Percentiles rank a stretch among this genome's conserved stretches.
phyloP scores from a whole-genome alignment of 371 early-diverging fungal genomes.

The Mortierella sp. region DNA sequence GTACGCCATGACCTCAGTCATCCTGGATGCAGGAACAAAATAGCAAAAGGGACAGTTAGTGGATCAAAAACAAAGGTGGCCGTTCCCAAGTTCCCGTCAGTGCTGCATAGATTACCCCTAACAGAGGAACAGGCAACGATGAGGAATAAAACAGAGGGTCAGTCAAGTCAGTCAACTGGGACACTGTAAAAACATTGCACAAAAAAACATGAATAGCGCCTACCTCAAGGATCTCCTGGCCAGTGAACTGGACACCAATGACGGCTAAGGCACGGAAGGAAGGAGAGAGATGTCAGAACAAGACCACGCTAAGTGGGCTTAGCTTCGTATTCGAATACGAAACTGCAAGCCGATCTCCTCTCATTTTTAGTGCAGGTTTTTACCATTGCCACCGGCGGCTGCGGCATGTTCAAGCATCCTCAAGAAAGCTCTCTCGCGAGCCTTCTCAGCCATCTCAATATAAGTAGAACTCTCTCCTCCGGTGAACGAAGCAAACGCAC shows the following conservation, averaged over 20 bases:
- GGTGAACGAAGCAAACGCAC: constrained; percentile 33
- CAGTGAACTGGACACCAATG: constrained; percentile 49
- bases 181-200: no score
- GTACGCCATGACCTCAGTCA: constrained; percentile 52
- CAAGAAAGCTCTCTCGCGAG: constrained; percentile 50
- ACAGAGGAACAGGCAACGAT: no score
- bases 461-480: constrained; percentile 52
- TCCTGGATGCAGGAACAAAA: constrained; percentile 6
- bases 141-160: neutral
- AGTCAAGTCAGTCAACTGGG: no score
- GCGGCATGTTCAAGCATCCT: constrained; percentile 53
- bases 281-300: neutral
- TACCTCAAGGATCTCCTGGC: constrained; percentile 51
- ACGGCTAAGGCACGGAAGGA: constrained; percentile 23
- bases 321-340: no score
- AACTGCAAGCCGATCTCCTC: no score
- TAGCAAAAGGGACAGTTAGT: no score
- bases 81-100: no score
- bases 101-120: neutral
- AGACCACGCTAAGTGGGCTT: no score
- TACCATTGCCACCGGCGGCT: constrained; percentile 50
- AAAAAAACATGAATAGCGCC: no score
- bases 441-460: constrained; percentile 54
- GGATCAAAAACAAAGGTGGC: no score
- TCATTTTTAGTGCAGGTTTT: no score